Evolutionary conservation across 805 yeast species (phyloP).

Genomic region (Spencermartinsiella europaea): DNA sequence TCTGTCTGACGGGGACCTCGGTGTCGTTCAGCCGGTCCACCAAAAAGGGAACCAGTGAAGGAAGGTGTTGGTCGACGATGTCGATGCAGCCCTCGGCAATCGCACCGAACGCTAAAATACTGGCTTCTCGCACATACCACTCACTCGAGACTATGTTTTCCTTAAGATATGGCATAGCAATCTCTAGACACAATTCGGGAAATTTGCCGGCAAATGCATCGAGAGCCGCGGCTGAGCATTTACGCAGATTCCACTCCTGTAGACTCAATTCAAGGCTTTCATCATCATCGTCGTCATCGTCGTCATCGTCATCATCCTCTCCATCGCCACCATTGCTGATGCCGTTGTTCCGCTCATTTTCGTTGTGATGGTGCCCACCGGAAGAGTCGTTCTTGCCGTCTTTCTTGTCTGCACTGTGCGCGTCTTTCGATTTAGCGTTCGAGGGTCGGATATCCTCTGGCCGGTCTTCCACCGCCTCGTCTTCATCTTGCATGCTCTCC

Average conservation of each 20-base stretch:
- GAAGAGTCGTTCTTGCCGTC: conserved; percentile 12
- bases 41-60: conserved; percentile 76
- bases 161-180: conserved; percentile 70
- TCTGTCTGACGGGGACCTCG: conserved; percentile 84
- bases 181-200: conserved; percentile 61
- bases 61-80: conserved; percentile 63
- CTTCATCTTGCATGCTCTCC: conserved; percentile 66
- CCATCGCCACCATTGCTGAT: conserved; percentile 23
- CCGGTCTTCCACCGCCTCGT: conserved; percentile 70
- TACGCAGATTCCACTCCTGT: conserved; percentile 84
- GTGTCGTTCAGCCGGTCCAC: conserved; percentile 70
- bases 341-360: conserved; percentile 7
- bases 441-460: conserved; percentile 86
- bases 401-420: conserved; percentile 21
- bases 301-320: conserved; percentile 45
- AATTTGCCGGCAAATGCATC: conserved; percentile 69
- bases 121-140: conserved; percentile 92
- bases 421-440: conserved; percentile 59
- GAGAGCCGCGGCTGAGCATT: conserved; percentile 90
- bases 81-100: conserved; percentile 84
- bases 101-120: conserved; percentile 93
- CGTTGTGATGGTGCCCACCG: background rate
- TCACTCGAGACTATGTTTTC: conserved; percentile 59
- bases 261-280: conserved; percentile 64
- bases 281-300: conserved; percentile 65